A percentile compares a stretch with the other conserved stretches of the same genome.
These are phyloP conservation scores for Saccharomyces mikatae DNA, from an alignment of 805 yeast genomes.

Conservation along the genomic window DNA sequence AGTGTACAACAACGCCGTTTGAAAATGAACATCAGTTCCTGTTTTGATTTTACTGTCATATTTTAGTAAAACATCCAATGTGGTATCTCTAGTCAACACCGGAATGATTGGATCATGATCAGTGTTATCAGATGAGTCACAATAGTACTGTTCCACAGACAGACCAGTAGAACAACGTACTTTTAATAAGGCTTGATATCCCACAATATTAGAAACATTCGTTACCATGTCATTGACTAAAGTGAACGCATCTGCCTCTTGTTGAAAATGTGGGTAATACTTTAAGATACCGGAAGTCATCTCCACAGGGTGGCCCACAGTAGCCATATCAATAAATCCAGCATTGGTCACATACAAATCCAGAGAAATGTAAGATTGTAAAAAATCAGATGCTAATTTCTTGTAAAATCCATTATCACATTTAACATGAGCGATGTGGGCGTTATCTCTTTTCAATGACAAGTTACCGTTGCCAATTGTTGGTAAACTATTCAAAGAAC, in stretches of 20 bases:
- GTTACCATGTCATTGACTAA: constrained; percentile 53
- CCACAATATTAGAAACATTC: constrained; percentile 44
- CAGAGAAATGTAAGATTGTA: constrained; percentile 56
- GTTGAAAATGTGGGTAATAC: constrained; percentile 58
- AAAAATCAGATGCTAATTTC: constrained; percentile 48
- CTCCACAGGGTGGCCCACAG: constrained; percentile 54
- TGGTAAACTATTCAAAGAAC: constrained; percentile 62
- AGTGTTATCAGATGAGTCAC: constrained; percentile 40
- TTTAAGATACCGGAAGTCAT: constrained; percentile 65
- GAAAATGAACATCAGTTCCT: constrained; percentile 77
- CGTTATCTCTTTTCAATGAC: constrained; percentile 33
- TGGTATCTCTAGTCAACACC: constrained; percentile 50
- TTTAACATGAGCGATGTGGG: constrained; percentile 45
- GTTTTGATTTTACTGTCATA: constrained; percentile 65
- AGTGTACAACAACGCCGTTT: constrained; percentile 82
- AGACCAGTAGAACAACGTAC: constrained; percentile 83
- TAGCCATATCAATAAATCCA: constrained; percentile 62
- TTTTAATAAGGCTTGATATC: constrained; percentile 76
- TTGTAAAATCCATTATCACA: constrained; percentile 57
- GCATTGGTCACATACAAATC: constrained; percentile 67
- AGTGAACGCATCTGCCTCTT: constrained; percentile 60
- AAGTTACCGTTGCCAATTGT: constrained; percentile 73
- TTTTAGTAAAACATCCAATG: constrained; percentile 60
- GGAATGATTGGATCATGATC: constrained; percentile 65
- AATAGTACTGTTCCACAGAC: constrained; percentile 70